These are phyloP conservation scores for Eucalyptus erythrocorys DNA, from an alignment of 345 rosid species.

Conservation along the genomic window DNA sequence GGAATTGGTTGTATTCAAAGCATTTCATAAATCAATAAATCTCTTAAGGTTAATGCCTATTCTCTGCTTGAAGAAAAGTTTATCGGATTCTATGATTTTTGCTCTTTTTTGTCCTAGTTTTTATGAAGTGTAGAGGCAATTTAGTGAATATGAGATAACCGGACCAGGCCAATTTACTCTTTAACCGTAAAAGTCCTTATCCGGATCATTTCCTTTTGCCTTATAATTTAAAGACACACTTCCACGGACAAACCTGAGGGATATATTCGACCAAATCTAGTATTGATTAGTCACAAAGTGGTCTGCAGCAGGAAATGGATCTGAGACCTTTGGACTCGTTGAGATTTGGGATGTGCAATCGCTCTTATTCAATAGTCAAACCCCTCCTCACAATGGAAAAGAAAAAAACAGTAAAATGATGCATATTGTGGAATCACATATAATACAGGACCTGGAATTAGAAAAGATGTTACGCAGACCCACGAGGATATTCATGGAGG, in stretches of 20 bases:
- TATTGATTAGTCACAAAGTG: not conserved
- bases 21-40: not conserved
- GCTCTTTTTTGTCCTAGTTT: not conserved
- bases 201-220: too few relatives aligned
- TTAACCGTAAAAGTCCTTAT: too few relatives aligned
- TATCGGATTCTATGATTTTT: not conserved
- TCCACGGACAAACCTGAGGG: too few relatives aligned
- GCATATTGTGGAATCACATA: not conserved
- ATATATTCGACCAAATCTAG: too few relatives aligned
- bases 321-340: not conserved
- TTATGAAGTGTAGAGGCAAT: not conserved
- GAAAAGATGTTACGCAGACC: slow-evolving; percentile 13
- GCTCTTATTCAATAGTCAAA: not conserved
- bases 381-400: not conserved
- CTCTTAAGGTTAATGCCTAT: not conserved
- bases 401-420: too few relatives aligned
- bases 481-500: slow-evolving; percentile 5
- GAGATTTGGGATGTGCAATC: not conserved
- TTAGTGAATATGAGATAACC: too few relatives aligned
- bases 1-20: not conserved
- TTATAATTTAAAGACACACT: too few relatives aligned
- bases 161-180: too few relatives aligned
- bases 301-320: not conserved
- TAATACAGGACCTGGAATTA: slow-evolving; percentile 16
- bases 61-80: not conserved